Conservation (phyloP, 2,329 filamentous ascomycete genomes). For the Colletotrichum sojae region DNA sequence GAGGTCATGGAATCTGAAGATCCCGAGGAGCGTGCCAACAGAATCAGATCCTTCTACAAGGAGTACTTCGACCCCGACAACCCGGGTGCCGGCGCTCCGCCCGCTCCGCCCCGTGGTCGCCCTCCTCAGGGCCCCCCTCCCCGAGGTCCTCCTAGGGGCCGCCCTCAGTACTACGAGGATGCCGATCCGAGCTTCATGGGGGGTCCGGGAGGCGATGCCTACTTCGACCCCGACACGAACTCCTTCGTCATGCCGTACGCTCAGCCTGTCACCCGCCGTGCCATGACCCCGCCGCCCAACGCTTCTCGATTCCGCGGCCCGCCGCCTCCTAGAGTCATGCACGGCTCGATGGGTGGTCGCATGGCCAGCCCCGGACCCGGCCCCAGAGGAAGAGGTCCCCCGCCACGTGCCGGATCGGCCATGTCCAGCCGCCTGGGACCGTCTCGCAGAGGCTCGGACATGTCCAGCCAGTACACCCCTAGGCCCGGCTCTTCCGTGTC, state of each 20-base stretch:
- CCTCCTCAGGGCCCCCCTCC: slow-evolving; percentile 23
- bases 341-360: slow-evolving; percentile 61
- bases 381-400: slow-evolving; percentile 58
- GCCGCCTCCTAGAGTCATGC: slow-evolving; percentile 56
- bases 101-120: slow-evolving; percentile 25
- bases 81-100: slow-evolving; percentile 58
- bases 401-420: slow-evolving; percentile 64
- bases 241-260: slow-evolving; percentile 87
- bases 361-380: slow-evolving; percentile 62
- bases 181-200: slow-evolving; percentile 79
- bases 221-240: slow-evolving; percentile 77
- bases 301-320: slow-evolving; percentile 61
- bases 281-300: slow-evolving; percentile 93
- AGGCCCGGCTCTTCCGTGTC: slow-evolving; percentile 78
- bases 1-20: slow-evolving; percentile 86
- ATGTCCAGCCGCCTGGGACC: slow-evolving; percentile 49
- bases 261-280: slow-evolving; percentile 86
- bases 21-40: slow-evolving; percentile 93
- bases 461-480: slow-evolving; percentile 58
- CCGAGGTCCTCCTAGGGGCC: slow-evolving; percentile 40
- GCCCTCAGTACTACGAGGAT: slow-evolving; percentile 77
- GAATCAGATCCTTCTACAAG: slow-evolving; percentile 99
- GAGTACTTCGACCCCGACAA: slow-evolving; percentile 92
- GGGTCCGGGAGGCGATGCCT: slow-evolving; percentile 62
- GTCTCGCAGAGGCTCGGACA: slow-evolving; percentile 50